phyloP scores from a whole-genome alignment of 352 stramenopile species.

The Pythium chondricola region DNA sequence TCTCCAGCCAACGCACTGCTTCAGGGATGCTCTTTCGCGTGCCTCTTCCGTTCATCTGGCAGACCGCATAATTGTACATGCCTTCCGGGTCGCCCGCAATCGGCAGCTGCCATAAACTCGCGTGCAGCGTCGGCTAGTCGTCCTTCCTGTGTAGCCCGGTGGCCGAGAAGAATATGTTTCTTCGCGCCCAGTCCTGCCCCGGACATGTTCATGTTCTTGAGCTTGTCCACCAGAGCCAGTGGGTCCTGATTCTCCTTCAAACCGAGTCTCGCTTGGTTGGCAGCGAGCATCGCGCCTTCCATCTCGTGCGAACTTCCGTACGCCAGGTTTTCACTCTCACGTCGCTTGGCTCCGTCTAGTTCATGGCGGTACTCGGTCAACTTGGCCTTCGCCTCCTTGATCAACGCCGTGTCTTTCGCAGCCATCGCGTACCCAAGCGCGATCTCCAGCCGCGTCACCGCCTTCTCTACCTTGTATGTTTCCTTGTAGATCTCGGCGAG shows the following conservation, averaged over 20 bases:
- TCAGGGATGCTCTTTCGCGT: background rate
- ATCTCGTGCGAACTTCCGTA: background rate
- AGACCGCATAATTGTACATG: conserved; percentile 9
- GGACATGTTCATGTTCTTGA: background rate
- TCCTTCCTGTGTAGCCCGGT: background rate
- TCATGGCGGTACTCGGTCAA: conserved; percentile 2
- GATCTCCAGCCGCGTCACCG: conserved; percentile 1
- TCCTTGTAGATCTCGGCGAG: conserved; percentile 3
- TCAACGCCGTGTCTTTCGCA: background rate
- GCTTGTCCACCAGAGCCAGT: background rate
- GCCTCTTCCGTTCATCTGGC: background rate
- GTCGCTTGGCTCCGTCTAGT: background rate
- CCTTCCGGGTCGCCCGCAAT: conserved; percentile 1
- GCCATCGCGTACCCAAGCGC: background rate
- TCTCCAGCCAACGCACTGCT: conserved; percentile 2
- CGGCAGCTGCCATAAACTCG: background rate
- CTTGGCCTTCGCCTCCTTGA: background rate
- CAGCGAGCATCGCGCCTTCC: background rate
- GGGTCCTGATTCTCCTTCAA: background rate
- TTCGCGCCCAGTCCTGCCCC: background rate
- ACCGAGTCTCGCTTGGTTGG: background rate
- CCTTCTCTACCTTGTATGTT: conserved; percentile 1
- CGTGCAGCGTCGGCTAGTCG: background rate
- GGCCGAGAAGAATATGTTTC: conserved; percentile 2
- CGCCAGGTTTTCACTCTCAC: conserved; percentile 8